These are phyloP conservation scores for Iberis pinnata DNA, from an alignment of 345 rosid species.

Conservation along the genomic window DNA sequence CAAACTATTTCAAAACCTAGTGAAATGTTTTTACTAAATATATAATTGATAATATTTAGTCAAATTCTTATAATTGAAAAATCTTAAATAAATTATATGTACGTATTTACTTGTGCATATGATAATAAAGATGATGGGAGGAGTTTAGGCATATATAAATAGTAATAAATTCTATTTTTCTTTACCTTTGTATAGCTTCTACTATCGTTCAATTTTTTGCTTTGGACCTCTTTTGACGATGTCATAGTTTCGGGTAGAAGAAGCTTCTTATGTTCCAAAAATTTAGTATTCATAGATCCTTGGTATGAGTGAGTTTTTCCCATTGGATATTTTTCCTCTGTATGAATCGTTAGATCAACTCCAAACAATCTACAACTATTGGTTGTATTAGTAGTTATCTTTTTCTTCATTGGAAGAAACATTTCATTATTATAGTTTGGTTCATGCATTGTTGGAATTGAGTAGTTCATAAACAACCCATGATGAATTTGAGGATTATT, in stretches of 20 bases:
- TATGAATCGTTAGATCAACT: constrained; percentile 28
- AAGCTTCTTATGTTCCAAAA: constrained; percentile 18
- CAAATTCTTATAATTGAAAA: too few relatives aligned
- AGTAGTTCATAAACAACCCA: background rate
- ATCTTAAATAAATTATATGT: too few relatives aligned
- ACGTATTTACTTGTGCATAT: too few relatives aligned
- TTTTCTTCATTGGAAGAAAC: background rate
- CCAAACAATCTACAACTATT: constrained; percentile 44
- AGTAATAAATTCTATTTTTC: too few relatives aligned
- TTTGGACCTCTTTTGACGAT: constrained; percentile 28
- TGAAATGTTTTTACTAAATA: too few relatives aligned
- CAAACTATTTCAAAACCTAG: too few relatives aligned
- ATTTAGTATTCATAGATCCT: constrained; percentile 19
- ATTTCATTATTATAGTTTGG: background rate
- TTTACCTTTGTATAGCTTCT: constrained; percentile 54
- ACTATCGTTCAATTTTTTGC: constrained; percentile 27
- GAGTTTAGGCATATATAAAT: background rate
- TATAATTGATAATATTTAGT: too few relatives aligned
- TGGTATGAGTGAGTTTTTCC: constrained; percentile 5
- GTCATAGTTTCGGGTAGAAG: constrained; percentile 7
- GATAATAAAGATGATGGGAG: background rate
- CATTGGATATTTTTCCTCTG: background rate
- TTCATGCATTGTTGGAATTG: background rate
- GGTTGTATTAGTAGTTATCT: constrained; percentile 20
- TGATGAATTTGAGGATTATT: background rate